phyloP scores from a whole-genome alignment of 441 rosid genomes.

The Populus hybrid region DNA sequence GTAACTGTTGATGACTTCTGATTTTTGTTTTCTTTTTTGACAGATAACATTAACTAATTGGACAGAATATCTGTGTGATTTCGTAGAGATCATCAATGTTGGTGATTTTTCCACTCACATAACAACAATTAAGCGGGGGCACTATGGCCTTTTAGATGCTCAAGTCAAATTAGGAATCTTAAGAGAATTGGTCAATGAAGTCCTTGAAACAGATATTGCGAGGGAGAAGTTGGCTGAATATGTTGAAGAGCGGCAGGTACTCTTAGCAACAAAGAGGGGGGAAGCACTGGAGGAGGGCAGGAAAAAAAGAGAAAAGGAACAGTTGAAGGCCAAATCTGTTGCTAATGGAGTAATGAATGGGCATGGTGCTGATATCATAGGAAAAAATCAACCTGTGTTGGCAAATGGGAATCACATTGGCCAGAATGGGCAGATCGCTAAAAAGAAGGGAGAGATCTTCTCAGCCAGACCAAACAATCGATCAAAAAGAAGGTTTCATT shows the following conservation, averaged over 20 bases:
- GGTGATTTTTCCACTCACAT: constrained; percentile 45
- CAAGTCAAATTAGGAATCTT: constrained; percentile 60
- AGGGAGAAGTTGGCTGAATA: constrained; percentile 73
- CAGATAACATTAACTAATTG: constrained; percentile 87
- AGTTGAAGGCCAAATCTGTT: constrained; percentile 43
- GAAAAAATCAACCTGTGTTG: constrained; percentile 22
- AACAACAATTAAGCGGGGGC: constrained; percentile 79
- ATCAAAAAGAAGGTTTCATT: constrained; percentile 48
- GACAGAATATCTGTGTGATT: constrained; percentile 88
- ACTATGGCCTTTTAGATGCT: constrained; percentile 77
- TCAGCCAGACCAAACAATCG: constrained; percentile 35
- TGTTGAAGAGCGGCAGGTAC: constrained; percentile 67
- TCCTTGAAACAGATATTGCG: constrained; percentile 52
- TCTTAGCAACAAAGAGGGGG: constrained; percentile 82
- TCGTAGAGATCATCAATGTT: constrained; percentile 58
- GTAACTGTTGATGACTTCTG: constrained; percentile 19
- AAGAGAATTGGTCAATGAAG: constrained; percentile 60
- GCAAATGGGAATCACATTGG: constrained; percentile 38
- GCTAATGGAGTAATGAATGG: constrained; percentile 41
- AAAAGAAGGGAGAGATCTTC: constrained; percentile 29
- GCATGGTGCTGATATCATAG: constrained; percentile 27
- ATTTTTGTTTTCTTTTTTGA: constrained; percentile 20
- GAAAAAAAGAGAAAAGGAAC: constrained; percentile 67
- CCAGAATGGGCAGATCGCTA: constrained; percentile 40
- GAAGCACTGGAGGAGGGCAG: constrained; percentile 73